Base-by-base conservation (phyloP, 2,329 filamentous ascomycete genomes). In the Aspergillus sp. region DNA sequence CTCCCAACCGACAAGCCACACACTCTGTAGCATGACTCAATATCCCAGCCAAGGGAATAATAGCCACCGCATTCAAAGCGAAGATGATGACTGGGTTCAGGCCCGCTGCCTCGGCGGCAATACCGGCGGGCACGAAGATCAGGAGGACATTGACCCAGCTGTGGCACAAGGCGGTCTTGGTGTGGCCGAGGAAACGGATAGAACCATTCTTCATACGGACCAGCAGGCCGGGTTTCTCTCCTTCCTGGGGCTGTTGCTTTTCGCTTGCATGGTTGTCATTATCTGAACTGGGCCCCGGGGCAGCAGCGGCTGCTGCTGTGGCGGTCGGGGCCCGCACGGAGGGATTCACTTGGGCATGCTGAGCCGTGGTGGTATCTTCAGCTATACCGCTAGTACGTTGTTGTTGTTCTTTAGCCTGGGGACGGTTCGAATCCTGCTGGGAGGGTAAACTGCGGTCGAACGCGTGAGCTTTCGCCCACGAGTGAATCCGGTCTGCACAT, bases 21-120 rank as follows among this genome's bases (percentile, higher is more conserved):
- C 80, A 84, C 68, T 89, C 85, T 10, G 85, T 89, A 33, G 85
- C 85, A 67, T 82, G 81, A 57, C 80, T 81, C 55, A 89, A 72
- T 45, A 89, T 68, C 47, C 82, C 85, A 43, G 85, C 85, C 51
- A 89, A 73, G 28, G 85, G 85, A 49, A 89, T 78, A 58, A 89
- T 85, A 56, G 85, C 85, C 54, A 88, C 73, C 44, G 83, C 82
- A 63, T 89, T 89, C 71, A 88, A 77, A 48, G 77, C 82, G 62
- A 89, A 89, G 50, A 86, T 71, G 48, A 86, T 68, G 39, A 77
- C 82, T 19, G 82, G 77, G 45, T 74, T 74, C 46, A 80, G 60
- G 1, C 60, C 57, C 3, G 63, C 56, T 6, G 66, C 65, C 51
- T 69, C 57, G 19, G 60, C 56, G 39, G 60, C 63, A 39, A 72